These are phyloP conservation scores for Skeletonema menzelii DNA, from an alignment of 108 stramenopile genomes.

Conservation along the genomic window DNA sequence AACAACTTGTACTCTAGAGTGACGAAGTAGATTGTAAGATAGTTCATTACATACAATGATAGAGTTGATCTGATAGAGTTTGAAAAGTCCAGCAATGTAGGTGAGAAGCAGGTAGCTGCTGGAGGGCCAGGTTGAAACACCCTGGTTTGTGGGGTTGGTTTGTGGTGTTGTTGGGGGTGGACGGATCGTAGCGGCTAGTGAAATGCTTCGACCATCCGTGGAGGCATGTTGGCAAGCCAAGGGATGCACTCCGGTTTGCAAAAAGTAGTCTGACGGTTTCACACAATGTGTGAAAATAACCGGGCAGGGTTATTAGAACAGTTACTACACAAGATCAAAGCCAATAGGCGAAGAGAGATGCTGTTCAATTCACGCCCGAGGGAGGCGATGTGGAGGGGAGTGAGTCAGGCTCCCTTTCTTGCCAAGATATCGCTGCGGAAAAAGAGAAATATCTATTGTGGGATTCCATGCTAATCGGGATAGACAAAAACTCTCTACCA, in stretches of 20 bases:
- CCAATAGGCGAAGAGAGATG: slow-evolving; percentile 82
- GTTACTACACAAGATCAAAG: slow-evolving; percentile 88
- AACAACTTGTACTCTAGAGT: neutral
- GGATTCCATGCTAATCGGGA: too few species aligned
- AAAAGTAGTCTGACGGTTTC: slow-evolving; percentile 75
- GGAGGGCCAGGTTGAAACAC: neutral
- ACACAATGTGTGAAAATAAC: slow-evolving; percentile 49
- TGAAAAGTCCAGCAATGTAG: too few species aligned
- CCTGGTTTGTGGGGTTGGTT: neutral
- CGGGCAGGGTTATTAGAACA: slow-evolving; percentile 79
- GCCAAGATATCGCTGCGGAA: neutral
- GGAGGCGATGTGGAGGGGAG: neutral
- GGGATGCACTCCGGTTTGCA: slow-evolving; percentile 57
- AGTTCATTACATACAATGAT: too few species aligned
- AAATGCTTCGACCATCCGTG: slow-evolving; percentile 88
- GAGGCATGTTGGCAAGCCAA: slow-evolving; percentile 70
- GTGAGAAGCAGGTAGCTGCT: too few species aligned
- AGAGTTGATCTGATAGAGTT: too few species aligned
- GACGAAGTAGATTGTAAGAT: neutral
- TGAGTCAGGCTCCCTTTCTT: neutral
- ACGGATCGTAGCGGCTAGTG: slow-evolving; percentile 82
- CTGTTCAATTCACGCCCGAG: slow-evolving; percentile 14
- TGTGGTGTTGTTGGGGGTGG: slow-evolving; percentile 50
- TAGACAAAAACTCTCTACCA: too few species aligned
- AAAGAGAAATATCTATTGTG: too few species aligned